Base-by-base conservation (phyloP, 345 rosid species). In the Dipteronia sinensis region DNA sequence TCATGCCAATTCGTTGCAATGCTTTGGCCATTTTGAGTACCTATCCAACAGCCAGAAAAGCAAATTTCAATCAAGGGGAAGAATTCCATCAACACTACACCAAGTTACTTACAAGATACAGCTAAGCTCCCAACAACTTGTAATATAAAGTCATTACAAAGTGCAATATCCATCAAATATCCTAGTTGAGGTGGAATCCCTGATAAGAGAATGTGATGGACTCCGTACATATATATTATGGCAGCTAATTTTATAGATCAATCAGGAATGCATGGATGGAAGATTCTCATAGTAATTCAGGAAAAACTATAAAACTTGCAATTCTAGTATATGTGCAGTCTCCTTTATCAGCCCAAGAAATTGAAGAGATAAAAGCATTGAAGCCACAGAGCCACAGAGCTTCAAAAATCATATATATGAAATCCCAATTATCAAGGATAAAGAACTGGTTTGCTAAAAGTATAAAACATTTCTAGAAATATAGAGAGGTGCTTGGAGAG, bases 21-120 rank as follows among this genome's bases (percentile, higher is more conserved):
- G 97, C 98, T 72, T 87, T 87, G 63, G 99, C 98, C 95, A 97
- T 94, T 87, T 94, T 97, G 61, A 82, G 69, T 78, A 94, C 98
- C 98, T 97, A 89, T 55, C 17, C 49, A 77, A 58, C 67, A 70
- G 80, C 77, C 65, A 77, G 38, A 25, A 13, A 40, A 65, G 1
- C 55, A 31, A 27, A 31, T n/a, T 53, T 19, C 72, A 69, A 66
- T 59, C 59, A 67, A 2, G 17, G 22, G 40, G 23, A 47, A 47
- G n/a, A 61, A 46, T 58, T 56, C 11, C 58, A 34, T 15, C 3
- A 64, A 73, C 40, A 62, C 55, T 11, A n/a, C 13, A n/a, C 15
- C 62, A 64, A 74, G 46, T 29, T 74, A 74, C 63, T 16, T 10
- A n/a, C 47, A 64, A n/a, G 67, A 67, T 22, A 47, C 22, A 59